phyloP scores from a whole-genome alignment of 139 green algal genomes.

The Chlorella sp. region DNA sequence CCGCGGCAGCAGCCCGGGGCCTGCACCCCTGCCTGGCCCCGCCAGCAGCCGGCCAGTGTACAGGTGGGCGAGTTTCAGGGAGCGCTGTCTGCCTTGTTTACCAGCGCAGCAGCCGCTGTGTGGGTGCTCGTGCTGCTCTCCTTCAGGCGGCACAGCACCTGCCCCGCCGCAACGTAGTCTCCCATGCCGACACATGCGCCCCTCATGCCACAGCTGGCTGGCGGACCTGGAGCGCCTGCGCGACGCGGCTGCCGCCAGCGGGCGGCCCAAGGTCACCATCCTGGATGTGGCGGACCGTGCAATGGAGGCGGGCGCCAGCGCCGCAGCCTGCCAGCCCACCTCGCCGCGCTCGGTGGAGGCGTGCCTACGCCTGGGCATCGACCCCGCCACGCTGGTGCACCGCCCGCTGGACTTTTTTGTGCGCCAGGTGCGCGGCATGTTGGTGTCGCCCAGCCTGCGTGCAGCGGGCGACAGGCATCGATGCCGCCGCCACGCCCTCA shows the following conservation, averaged over 20 bases:
- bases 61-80: too few relatives aligned
- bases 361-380: conserved; percentile 85
- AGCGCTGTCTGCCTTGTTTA: too few relatives aligned
- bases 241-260: background rate
- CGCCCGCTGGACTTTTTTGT: conserved; percentile 69
- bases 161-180: too few relatives aligned
- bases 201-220: conserved; percentile 26
- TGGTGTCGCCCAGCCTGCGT: too few relatives aligned
- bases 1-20: too few relatives aligned
- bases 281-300: conserved; percentile 72
- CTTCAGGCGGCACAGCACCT: too few relatives aligned
- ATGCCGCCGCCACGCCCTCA: too few relatives aligned
- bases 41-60: too few relatives aligned
- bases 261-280: conserved; percentile 59
- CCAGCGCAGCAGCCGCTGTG: too few relatives aligned
- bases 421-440: conserved; percentile 41
- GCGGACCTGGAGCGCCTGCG: conserved; percentile 43
- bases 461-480: too few relatives aligned
- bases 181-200: background rate
- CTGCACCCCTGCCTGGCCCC: too few relatives aligned
- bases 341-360: conserved; percentile 84
- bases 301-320: conserved; percentile 13
- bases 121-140: too few relatives aligned
- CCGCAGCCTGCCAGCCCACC: conserved; percentile 50
- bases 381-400: conserved; percentile 80